Percentiles rank a stretch among this genome's conserved stretches.
phyloP scores from a whole-genome alignment of 306 rosid genomes.

The Ceratonia siliqua region DNA sequence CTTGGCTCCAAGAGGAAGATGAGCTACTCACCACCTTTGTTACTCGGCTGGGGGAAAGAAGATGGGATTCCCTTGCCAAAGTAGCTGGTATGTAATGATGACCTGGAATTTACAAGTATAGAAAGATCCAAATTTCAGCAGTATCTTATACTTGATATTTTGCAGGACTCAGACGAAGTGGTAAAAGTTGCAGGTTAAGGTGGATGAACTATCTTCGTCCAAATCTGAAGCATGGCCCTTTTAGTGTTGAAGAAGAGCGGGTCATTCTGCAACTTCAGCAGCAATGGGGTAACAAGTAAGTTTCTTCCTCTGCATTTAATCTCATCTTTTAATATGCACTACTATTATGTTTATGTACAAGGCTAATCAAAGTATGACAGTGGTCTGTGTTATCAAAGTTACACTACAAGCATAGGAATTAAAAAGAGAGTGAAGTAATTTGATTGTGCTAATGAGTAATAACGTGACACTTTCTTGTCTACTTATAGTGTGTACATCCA shows the following conservation, averaged over 20 bases:
- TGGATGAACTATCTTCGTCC: conserved; percentile 84
- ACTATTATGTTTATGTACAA: neutral
- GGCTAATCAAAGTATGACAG: too few species aligned
- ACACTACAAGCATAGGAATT: too few species aligned
- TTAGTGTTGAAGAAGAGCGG: conserved; percentile 52
- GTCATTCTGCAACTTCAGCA: conserved; percentile 65
- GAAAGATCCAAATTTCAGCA: neutral
- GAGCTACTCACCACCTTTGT: conserved; percentile 55
- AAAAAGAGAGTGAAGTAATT: too few species aligned
- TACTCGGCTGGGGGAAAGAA: conserved; percentile 52
- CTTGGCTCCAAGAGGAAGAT: conserved; percentile 79
- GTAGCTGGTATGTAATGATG: conserved; percentile 53
- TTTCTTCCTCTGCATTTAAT: neutral
- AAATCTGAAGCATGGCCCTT: conserved; percentile 62
- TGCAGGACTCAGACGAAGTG: conserved; percentile 73
- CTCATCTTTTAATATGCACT: neutral
- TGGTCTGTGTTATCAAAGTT: too few species aligned
- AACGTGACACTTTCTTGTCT: too few species aligned
- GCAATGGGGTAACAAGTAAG: conserved; percentile 86
- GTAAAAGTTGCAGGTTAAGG: conserved; percentile 84
- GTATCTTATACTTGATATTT: neutral
- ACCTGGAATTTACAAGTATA: neutral
- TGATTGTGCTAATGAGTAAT: too few species aligned
- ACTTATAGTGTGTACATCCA: too few species aligned
- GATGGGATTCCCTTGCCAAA: conserved; percentile 76